Evolutionary conservation across 176 grass and related monocot genomes (phyloP).

Genomic region (Oryza glaberrima): DNA sequence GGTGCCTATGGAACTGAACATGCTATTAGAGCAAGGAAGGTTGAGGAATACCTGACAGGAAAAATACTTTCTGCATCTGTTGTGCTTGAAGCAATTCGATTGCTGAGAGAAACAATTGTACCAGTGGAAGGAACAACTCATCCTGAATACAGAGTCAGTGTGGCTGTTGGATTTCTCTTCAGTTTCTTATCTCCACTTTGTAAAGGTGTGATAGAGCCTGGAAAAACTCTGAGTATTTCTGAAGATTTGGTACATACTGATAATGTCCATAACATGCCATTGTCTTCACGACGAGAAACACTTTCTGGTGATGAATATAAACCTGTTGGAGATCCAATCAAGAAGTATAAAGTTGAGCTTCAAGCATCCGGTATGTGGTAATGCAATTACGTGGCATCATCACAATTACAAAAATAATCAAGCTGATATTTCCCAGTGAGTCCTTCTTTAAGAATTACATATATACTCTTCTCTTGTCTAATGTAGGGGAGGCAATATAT

Average conservation of each 20-base stretch:
- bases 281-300: conserved; percentile 50
- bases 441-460: background rate
- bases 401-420: background rate
- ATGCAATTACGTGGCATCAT: conserved; percentile 5
- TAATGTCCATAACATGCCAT: conserved; percentile 27
- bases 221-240: conserved; percentile 22
- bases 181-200: conserved; percentile 61
- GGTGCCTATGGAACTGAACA: conserved; percentile 77
- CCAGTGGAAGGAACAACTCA: conserved; percentile 66
- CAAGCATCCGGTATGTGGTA: conserved; percentile 76
- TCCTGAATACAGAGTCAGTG: conserved; percentile 67
- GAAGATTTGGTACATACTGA: conserved; percentile 22
- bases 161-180: conserved; percentile 77
- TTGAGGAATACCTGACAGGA: conserved; percentile 61
- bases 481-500: conserved; percentile 79
- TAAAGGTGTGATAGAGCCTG: conserved; percentile 46
- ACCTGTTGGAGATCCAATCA: conserved; percentile 72
- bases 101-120: conserved; percentile 61
- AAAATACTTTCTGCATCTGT: conserved; percentile 50
- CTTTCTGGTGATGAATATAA: conserved; percentile 44
- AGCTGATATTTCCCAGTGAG: background rate
- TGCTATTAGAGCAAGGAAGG: conserved; percentile 73
- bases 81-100: conserved; percentile 56
- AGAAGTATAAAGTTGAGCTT: conserved; percentile 69
- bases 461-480: background rate